A percentile compares a stretch with the other conserved stretches of the same genome.
phyloP scores from a whole-genome alignment of 2,329 filamentous ascomycete genomes.

The Fusarium liriodendri region DNA sequence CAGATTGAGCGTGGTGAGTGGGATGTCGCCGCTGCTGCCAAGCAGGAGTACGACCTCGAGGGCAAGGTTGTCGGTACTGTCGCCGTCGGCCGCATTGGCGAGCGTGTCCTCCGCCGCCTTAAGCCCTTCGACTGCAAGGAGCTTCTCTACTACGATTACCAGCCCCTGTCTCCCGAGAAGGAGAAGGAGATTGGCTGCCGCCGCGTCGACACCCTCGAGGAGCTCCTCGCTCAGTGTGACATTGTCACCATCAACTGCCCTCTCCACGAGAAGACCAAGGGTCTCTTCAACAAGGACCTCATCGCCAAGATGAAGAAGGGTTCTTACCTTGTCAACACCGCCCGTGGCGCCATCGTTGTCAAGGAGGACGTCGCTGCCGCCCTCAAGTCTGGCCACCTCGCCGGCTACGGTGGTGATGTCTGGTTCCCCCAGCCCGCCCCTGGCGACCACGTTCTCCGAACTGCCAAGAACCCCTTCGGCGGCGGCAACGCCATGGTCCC shows the following conservation, averaged over 20 bases:
- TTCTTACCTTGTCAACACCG: slow-evolving; percentile 98
- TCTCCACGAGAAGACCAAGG: slow-evolving; percentile 96
- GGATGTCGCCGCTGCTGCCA: slow-evolving; percentile 95
- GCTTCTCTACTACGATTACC: slow-evolving; percentile 99
- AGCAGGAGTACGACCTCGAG: slow-evolving; percentile 99
- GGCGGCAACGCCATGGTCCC: slow-evolving; percentile 99
- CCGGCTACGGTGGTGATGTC: slow-evolving; percentile 88
- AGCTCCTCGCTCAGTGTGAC: slow-evolving; percentile 94
- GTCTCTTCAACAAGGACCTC: slow-evolving; percentile 98
- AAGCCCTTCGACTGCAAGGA: slow-evolving; percentile 99
- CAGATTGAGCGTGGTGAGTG: slow-evolving; percentile 89
- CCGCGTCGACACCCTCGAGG: slow-evolving; percentile 88
- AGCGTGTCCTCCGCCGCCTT: slow-evolving; percentile 95
- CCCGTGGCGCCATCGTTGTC: slow-evolving; percentile 97
- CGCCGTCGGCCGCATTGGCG: slow-evolving; percentile 95
- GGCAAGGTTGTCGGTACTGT: slow-evolving; percentile 98
- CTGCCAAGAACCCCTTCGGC: slow-evolving; percentile 93
- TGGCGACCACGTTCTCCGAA: slow-evolving; percentile 90
- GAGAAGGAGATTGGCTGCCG: slow-evolving; percentile 97
- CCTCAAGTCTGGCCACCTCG: slow-evolving; percentile 89
- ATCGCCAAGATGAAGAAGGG: slow-evolving; percentile 99
- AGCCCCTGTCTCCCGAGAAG: slow-evolving; percentile 85
- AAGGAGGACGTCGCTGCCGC: slow-evolving; percentile 98
- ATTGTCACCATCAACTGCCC: slow-evolving; percentile 99
- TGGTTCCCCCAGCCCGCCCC: slow-evolving; percentile 99